phyloP scores from a whole-genome alignment of 2,329 filamentous ascomycete species.

The Anisogramma anomala region DNA sequence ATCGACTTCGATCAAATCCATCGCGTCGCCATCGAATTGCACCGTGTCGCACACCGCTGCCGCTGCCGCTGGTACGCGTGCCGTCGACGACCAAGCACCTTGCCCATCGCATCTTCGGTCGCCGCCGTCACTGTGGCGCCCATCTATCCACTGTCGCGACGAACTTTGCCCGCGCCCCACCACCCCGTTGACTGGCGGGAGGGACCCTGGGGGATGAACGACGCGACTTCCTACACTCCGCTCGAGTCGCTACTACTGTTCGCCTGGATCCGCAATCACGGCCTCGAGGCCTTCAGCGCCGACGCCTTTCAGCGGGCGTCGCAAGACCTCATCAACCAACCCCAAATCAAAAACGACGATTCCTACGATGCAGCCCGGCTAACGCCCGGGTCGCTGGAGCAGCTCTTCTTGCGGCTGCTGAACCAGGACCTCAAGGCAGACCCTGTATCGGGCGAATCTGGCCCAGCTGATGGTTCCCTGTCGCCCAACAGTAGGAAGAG shows the following conservation, averaged over 20 bases:
- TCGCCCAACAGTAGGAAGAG: constrained; percentile 57
- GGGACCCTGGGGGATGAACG: constrained; percentile 26
- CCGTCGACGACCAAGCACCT: too few species aligned
- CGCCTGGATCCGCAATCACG: constrained; percentile 22
- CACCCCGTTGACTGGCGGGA: constrained; percentile 25
- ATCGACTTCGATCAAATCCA: neutral
- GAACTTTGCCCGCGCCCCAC: constrained; percentile 16
- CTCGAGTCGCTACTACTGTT: constrained; percentile 27
- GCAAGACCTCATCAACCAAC: constrained; percentile 58
- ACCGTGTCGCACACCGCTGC: neutral
- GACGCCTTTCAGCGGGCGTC: constrained; percentile 27
- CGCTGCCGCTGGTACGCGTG: too few species aligned
- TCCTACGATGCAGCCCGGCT: constrained; percentile 65
- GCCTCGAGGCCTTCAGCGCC: constrained; percentile 22
- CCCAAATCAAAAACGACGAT: constrained; percentile 56
- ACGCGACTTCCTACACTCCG: constrained; percentile 23
- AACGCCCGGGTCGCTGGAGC: constrained; percentile 64
- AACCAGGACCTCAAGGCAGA: constrained; percentile 31
- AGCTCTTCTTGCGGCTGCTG: constrained; percentile 63
- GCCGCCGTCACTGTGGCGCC: constrained; percentile 25
- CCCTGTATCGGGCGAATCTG: constrained; percentile 22
- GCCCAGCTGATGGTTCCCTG: constrained; percentile 30
- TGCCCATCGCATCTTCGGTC: constrained; percentile 5
- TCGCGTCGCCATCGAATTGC: neutral
- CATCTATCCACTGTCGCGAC: constrained; percentile 24